Percentiles rank a stretch among this genome's conserved stretches.
Evolutionary conservation across 257 asterid genomes (phyloP).

Genomic region (Nyctanthes arbortristis): DNA sequence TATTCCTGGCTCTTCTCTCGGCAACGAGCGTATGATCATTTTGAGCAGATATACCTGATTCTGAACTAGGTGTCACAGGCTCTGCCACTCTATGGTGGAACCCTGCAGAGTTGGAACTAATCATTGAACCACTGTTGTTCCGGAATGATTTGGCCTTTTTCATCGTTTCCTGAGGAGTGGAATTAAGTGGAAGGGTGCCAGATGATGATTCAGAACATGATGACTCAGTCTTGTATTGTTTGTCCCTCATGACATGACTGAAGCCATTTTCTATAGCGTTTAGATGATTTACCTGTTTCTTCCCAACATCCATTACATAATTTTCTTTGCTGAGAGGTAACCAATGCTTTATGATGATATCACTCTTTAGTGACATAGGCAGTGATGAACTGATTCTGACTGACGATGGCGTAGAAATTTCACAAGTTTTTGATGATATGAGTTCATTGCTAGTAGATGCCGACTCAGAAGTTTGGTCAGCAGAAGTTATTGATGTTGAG

Average conservation of each 20-base stretch:
- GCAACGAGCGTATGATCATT: conserved; percentile 26
- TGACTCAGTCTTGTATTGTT: conserved; percentile 45
- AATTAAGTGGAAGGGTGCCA: conserved; percentile 24
- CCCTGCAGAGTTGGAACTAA: conserved; percentile 32
- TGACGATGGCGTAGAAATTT: conserved; percentile 31
- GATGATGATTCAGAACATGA: conserved; percentile 50
- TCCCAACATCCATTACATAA: conserved; percentile 23
- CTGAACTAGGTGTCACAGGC: conserved; percentile 37
- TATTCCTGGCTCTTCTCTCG: conserved; percentile 25
- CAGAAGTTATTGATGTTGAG: conserved; percentile 31
- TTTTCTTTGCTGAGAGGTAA: conserved; percentile 22
- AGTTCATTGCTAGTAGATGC: conserved; percentile 23
- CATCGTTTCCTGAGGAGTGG: conserved; percentile 27
- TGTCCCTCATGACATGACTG: conserved; percentile 11
- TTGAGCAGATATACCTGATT: conserved; percentile 38
- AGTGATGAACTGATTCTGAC: conserved; percentile 16
- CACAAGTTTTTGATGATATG: conserved; percentile 27
- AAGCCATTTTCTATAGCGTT: conserved; percentile 28
- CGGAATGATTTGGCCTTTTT: conserved; percentile 32
- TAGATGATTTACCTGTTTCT: background rate
- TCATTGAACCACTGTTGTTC: conserved; percentile 30
- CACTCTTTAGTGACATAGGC: conserved; percentile 36
- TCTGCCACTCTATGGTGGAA: conserved; percentile 34
- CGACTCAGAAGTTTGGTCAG: conserved; percentile 27
- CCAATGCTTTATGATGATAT: conserved; percentile 30